Base-by-base conservation (phyloP, 2,329 filamentous ascomycete genomes). In the Moelleriella libera region DNA sequence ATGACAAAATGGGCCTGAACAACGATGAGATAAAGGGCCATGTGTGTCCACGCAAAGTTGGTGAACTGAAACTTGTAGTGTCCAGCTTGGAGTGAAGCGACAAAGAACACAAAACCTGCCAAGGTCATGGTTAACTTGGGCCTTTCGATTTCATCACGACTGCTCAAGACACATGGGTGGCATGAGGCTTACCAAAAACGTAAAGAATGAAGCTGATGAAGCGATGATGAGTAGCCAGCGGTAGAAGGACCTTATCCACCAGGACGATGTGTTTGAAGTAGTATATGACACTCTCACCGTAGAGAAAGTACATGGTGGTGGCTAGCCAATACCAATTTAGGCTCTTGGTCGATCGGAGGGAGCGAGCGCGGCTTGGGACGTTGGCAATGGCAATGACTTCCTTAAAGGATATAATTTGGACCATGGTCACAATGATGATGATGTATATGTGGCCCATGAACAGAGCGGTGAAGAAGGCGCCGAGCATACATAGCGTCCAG, bases 131-230 rank as follows among this genome's bases (percentile, higher is more conserved):
- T 37, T 11, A 37, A n/a, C n/a, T n/a, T n/a, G n/a, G n/a, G n/a
- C n/a, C n/a, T n/a, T n/a, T n/a, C n/a, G 32, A 37, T 37, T 11
- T 37, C 7, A 29, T 6, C 12, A 42, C 42, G 44, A 28, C 6
- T 30, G 47, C 32, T 28, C 37, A 30, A 11, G 21, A 6, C 28
- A 41, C 3, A 30, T 28, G 30, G 37, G 31, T 30, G 40, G 5
- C 32, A 37, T 37, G 32, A 37, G 32, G 32, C 82, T 54, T 68
- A 94, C 89, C 92, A 63, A 97, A 90, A 49, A 96, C 85, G 68
- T 98, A 98, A 56, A 98, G 85, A 67, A 94, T 85, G 62, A 98
- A 97, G 72, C 89, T 95, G 65, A 98, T 96, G 72, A 98, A 98
- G 56, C 92, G 80, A 65, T 98, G 92, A 69, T 98, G 92, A 12